Conservation (phyloP, 768 basidiomycete genomes). For the Mycena kentingensis region DNA sequence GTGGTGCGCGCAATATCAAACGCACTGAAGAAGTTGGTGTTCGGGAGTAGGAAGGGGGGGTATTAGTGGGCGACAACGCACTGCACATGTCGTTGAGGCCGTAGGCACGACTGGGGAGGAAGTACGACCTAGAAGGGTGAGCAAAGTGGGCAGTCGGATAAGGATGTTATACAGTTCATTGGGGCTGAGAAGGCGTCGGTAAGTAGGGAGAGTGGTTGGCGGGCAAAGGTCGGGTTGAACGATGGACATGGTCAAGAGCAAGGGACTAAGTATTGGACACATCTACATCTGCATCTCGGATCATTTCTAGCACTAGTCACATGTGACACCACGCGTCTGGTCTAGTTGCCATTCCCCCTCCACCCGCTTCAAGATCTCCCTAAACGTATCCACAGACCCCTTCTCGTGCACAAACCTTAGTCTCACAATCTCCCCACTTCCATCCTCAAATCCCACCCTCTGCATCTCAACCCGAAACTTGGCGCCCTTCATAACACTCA, state of each 20-base stretch:
- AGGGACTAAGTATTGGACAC: too few species aligned
- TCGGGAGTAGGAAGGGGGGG: neutral
- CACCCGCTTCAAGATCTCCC: slow-evolving; percentile 67
- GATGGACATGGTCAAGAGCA: too few species aligned
- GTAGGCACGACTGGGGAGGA: slow-evolving; percentile 14
- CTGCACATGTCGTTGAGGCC: slow-evolving; percentile 19
- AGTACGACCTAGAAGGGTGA: slow-evolving; percentile 5
- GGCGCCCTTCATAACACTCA: slow-evolving; percentile 63
- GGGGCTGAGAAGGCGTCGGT: neutral
- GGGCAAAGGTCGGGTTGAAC: too few species aligned
- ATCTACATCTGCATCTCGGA: too few species aligned
- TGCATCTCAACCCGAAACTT: slow-evolving; percentile 84
- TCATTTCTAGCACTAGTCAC: too few species aligned
- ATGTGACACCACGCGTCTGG: too few species aligned
- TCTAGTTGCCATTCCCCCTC: slow-evolving; percentile 73
- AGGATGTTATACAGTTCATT: neutral
- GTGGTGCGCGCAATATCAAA: slow-evolving; percentile 2
- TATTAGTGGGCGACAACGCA: neutral
- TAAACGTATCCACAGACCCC: slow-evolving; percentile 83
- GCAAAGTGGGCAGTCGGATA: neutral
- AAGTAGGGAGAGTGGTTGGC: neutral
- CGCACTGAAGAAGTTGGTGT: slow-evolving; percentile 2
- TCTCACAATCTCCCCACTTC: slow-evolving; percentile 45
- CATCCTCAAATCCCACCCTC: slow-evolving; percentile 44
- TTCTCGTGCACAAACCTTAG: slow-evolving; percentile 80